Evolutionary conservation across 768 basidiomycete genomes (phyloP), one percentile per base, ranked within the genome.

Genomic region (Trametes elegans): DNA sequence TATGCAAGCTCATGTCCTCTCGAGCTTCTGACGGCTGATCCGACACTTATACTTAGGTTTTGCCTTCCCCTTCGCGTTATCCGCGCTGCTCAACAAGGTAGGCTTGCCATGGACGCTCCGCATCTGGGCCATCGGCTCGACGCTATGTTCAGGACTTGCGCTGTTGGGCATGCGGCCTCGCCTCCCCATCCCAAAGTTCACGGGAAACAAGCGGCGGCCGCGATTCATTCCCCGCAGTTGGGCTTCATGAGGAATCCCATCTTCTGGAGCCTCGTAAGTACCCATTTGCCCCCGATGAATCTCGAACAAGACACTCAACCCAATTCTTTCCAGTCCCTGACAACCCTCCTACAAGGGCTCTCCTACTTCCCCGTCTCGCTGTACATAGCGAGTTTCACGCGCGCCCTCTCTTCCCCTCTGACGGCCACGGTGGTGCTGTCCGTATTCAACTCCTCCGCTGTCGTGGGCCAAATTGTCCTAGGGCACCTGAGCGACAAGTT

Each of bases 311-410:
- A 16, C 23, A 26, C 31, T 35, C 19, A 40, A 29, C 3, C 16
- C 4, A 23, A 5, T n/a, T 11, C 2, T 7, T 13, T 24, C 2
- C 35, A 66, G 65, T 49, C 49, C 13, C 19, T 57, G 5, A 60
- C 62, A 6, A 50, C 45, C 23, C 36, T 63, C 19, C 43, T 67
- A 7, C 64, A 67, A 49, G 64, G 64, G 8, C 49, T 67, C 19
- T 61, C 61, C n/a, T 65, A 62, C 49, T 64, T 64, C 58, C 64
- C 63, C 21, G 66, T 62, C 2, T 67, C 64, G 8, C 56, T 65
- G 3, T 65, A 67, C 40, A 65, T 64, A 13, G 59, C 66, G 4
- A 54, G 57, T 5, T 67, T 62, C 56, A 47, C 59, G 4, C 59
- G 52, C 3, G 34, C 61, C 10, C 52, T 64, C 7, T 58, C 59